A percentile compares a stretch with the other conserved stretches of the same genome.
These are phyloP conservation scores for Amanita thiersii DNA, from an alignment of 768 basidiomycete species.

Conservation along the genomic window DNA sequence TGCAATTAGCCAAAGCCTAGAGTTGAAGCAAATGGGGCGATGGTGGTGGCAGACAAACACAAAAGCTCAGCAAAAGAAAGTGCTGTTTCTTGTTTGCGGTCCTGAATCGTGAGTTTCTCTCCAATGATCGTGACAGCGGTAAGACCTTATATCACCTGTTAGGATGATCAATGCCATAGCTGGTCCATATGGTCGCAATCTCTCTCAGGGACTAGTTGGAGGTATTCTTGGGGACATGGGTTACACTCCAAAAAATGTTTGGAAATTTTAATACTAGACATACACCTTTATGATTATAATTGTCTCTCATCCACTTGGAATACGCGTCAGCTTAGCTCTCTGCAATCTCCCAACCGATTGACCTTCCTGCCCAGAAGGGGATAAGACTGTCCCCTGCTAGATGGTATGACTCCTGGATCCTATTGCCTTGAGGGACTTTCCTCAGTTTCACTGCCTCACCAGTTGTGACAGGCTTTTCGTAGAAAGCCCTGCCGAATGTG, in stretches of 20 bases:
- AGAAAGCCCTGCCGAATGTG: constrained; percentile 73
- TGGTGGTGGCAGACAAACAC: constrained; percentile 28
- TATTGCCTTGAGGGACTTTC: constrained; percentile 25
- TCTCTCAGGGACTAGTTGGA: constrained; percentile 65
- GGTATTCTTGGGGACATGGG: constrained; percentile 63
- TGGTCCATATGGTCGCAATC: constrained; percentile 69
- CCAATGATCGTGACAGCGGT: constrained; percentile 1
- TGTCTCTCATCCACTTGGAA: too few relatives aligned
- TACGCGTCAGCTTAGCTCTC: too few relatives aligned
- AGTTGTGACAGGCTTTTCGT: constrained; percentile 30
- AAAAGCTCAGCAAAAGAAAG: constrained; percentile 23
- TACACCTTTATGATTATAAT: too few relatives aligned
- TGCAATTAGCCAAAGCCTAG: constrained; percentile 36
- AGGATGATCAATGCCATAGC: constrained; percentile 75
- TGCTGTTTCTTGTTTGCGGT: constrained; percentile 72
- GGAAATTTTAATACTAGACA: constrained; percentile 43
- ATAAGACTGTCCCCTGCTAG: constrained; percentile 47
- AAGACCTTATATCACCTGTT: constrained; percentile 10
- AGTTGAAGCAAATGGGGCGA: constrained; percentile 14
- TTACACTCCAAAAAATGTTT: constrained; percentile 52
- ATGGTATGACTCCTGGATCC: constrained; percentile 42
- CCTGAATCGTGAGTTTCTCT: constrained; percentile 61
- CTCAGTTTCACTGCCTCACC: constrained; percentile 32
- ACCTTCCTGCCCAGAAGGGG: constrained; percentile 86
- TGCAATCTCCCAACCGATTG: constrained; percentile 63